Evolutionary conservation across 2,329 filamentous ascomycete species (phyloP).

Genomic region (Penicillium sp.): DNA sequence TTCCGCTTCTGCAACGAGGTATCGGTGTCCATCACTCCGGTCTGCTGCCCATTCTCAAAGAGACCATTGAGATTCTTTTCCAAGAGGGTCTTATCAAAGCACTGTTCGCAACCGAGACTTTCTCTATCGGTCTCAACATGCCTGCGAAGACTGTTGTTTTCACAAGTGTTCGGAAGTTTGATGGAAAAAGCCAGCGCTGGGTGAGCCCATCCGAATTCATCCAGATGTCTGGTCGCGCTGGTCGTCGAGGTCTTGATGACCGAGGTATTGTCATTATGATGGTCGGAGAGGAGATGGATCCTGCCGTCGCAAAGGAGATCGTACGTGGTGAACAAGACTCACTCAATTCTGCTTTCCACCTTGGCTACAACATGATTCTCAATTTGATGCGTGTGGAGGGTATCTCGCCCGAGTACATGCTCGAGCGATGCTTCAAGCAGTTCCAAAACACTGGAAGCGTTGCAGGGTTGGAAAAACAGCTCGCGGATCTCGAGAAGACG

Average conservation of each 20-base stretch:
- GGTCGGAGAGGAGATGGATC: conserved; percentile 95
- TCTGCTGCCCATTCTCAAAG: conserved; percentile 89
- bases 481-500: conserved; percentile 73
- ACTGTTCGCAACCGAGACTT: conserved; percentile 95
- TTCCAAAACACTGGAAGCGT: conserved; percentile 95
- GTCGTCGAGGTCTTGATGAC: conserved; percentile 93
- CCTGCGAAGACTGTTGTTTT: conserved; percentile 99
- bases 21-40: conserved; percentile 98
- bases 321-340: conserved; percentile 96
- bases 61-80: conserved; percentile 98
- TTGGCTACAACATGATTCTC: conserved; percentile 98
- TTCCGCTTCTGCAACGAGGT: conserved; percentile 82
- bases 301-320: conserved; percentile 86
- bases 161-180: conserved; percentile 91
- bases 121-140: conserved; percentile 98
- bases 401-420: conserved; percentile 98
- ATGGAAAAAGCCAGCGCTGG: conserved; percentile 74
- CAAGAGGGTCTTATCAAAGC: conserved; percentile 98
- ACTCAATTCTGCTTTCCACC: conserved; percentile 93
- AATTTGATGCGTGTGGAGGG: conserved; percentile 96
- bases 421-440: conserved; percentile 97
- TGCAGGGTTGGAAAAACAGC: conserved; percentile 74
- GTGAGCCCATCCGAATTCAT: conserved; percentile 95
- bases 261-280: conserved; percentile 99
- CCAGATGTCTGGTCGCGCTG: conserved; percentile 96